A percentile compares a stretch with the other conserved stretches of the same genome.
Conservation (phyloP, 2,329 filamentous ascomycete genomes). For the Alternaria tenuissima region DNA sequence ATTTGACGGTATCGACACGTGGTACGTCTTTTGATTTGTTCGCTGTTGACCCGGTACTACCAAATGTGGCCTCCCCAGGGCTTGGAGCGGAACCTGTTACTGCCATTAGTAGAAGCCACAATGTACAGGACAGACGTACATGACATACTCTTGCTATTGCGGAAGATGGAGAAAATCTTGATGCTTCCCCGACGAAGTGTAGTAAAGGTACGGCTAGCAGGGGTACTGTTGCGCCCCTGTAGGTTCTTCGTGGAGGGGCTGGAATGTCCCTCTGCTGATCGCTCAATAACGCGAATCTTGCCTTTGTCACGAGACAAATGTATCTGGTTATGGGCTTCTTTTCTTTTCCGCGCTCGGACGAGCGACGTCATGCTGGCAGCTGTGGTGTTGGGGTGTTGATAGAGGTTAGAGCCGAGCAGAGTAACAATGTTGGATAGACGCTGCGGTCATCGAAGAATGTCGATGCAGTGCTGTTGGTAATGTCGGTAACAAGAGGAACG, state of each 20-base stretch:
- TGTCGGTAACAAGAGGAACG: background rate
- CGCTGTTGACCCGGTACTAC: constrained; percentile 21
- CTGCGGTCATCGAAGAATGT: constrained; percentile 3
- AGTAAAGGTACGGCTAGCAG: constrained; percentile 36
- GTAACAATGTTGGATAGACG: constrained; percentile 11
- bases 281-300: constrained; percentile 47
- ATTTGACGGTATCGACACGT: constrained; percentile 11
- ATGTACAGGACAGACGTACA: background rate
- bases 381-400: background rate
- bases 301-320: constrained; percentile 36
- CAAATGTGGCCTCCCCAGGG: constrained; percentile 11
- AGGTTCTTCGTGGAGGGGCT: constrained; percentile 23
- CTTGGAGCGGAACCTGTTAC: constrained; percentile 26
- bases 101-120: constrained; percentile 4
- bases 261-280: constrained; percentile 19
- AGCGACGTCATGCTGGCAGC: constrained; percentile 42
- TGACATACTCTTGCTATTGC: constrained; percentile 40
- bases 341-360: constrained; percentile 42
- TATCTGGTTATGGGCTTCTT: constrained; percentile 33
- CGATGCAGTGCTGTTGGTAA: background rate
- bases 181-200: constrained; percentile 43
- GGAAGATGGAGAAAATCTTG: constrained; percentile 47
- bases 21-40: constrained; percentile 25
- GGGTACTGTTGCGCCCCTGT: constrained; percentile 24
- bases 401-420: background rate